Evolutionary conservation across 208 protist species (phyloP).

Genomic region (Naegleria gruberi): DNA sequence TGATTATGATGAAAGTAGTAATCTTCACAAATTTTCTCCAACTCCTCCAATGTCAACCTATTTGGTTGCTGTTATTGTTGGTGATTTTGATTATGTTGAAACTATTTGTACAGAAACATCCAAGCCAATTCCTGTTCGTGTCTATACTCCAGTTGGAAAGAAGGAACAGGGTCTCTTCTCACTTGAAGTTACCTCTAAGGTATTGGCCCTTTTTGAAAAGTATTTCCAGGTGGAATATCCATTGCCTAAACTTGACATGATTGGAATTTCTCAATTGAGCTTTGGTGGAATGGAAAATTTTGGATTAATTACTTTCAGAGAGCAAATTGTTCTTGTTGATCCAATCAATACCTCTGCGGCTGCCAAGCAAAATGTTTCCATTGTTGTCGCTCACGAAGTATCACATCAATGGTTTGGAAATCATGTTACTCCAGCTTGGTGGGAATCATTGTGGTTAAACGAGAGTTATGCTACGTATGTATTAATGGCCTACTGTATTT

Average conservation of each 20-base stretch:
- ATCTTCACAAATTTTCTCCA: conserved; percentile 37
- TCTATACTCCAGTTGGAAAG: conserved; percentile 62
- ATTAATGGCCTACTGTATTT: background rate
- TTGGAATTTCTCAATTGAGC: conserved; percentile 85
- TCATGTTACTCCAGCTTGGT: conserved; percentile 90
- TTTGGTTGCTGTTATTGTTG: conserved; percentile 65
- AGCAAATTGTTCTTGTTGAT: background rate
- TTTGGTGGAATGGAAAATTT: conserved; percentile 94
- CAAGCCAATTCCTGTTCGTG: conserved; percentile 55
- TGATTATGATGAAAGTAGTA: background rate
- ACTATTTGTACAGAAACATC: conserved; percentile 31
- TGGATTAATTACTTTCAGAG: conserved; percentile 33
- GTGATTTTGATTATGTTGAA: conserved; percentile 68
- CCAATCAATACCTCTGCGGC: background rate
- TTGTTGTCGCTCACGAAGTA: conserved; percentile 79
- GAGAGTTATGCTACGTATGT: conserved; percentile 65
- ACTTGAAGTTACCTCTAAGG: conserved; percentile 51
- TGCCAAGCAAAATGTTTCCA: conserved; percentile 48
- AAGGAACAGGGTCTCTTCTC: conserved; percentile 57
- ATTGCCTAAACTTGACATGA: conserved; percentile 85
- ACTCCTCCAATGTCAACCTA: conserved; percentile 77
- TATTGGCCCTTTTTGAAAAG: conserved; percentile 62
- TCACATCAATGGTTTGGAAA: conserved; percentile 95
- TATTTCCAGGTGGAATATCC: conserved; percentile 70
- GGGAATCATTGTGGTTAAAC: conserved; percentile 95